Base-by-base conservation (phyloP, 495 filamentous ascomycete genomes). In the Lasiosphaeria hispida region DNA sequence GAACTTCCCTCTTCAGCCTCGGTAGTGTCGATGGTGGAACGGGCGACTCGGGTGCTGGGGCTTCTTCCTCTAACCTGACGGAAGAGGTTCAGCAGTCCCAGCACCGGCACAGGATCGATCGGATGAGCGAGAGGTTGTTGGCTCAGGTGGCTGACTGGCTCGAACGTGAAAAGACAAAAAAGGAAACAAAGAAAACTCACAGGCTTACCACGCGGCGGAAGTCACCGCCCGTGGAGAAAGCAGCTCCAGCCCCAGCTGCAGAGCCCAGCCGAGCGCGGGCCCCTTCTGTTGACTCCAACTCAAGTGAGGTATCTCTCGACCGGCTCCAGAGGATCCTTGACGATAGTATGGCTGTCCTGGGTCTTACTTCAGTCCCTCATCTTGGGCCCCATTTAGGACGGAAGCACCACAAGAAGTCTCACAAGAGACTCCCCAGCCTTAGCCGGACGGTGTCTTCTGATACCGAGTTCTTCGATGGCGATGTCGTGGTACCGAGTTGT, bases 121-220 rank as follows among this genome's bases (percentile, higher is more conserved):
- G 70, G 33, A 58, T 67, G 48, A 72, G 72, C 43, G 76, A 83
- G 61, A 78, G 72, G 53, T 72, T 96, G 6, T 67, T 93, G 39
- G 77, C 82, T 41, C 89, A 93, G 66, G 84, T 96, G 18, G 76
- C 79, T 17, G 84, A 87, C 56, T 96, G 92, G 92, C 76, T 96
- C 40, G 80, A 90, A 52, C 80, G 83, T 41, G 90, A 96, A 69
- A 89, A 87, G 70, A 67, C 75, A 30, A 90, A 86, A 69, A 83
- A 78, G 62, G 78, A 78, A 50, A 69, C 72, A 15, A 77, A 77
- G 51, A 82, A 80, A 63, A 68, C 75, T 9, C 75, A 72, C 55
- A 73, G 58, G 57, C 59, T 62, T 14, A 61, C 63, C 30, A 45
- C 56, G 18, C 68, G 66, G 37, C 66, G 69, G 45, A 75, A 60